Conservation (phyloP, 192 early-diverging fungal genomes). For the Spinellus fusiger region DNA sequence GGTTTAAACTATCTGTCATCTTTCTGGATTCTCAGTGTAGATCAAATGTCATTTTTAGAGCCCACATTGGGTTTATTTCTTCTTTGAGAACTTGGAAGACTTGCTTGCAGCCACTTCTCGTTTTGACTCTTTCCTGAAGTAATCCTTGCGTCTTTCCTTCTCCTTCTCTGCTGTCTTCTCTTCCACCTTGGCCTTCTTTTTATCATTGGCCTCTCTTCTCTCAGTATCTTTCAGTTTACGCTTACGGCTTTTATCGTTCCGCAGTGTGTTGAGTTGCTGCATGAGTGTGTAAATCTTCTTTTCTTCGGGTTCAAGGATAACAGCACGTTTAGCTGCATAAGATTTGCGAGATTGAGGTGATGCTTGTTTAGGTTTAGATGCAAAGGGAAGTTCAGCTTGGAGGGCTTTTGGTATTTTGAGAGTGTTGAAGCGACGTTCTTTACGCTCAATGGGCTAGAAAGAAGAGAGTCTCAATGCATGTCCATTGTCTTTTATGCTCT, state of each 20-base stretch:
- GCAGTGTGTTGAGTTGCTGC: constrained; percentile 80
- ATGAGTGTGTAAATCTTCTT: constrained; percentile 80
- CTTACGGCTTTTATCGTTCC: constrained; percentile 82
- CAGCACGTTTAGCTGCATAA: constrained; percentile 64
- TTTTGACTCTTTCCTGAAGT: constrained; percentile 61
- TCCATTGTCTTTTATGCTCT: not conserved
- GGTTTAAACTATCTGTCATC: too few relatives aligned
- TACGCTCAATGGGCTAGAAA: constrained; percentile 64
- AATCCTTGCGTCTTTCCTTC: constrained; percentile 59
- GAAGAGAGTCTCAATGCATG: not conserved
- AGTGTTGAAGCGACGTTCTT: constrained; percentile 72
- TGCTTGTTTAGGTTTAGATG: constrained; percentile 75
- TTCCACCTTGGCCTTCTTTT: constrained; percentile 51
- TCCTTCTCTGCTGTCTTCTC: constrained; percentile 42
- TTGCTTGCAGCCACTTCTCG: constrained; percentile 1
- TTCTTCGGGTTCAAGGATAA: constrained; percentile 88
- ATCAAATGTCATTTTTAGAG: too few relatives aligned
- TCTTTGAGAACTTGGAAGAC: not conserved
- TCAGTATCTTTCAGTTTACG: constrained; percentile 57
- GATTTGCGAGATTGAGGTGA: constrained; percentile 44
- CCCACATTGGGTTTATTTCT: not conserved
- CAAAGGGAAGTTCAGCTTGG: constrained; percentile 81
- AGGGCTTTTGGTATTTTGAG: constrained; percentile 78
- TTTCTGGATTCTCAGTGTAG: too few relatives aligned
- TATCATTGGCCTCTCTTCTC: constrained; percentile 41